phyloP scores from a whole-genome alignment of 176 grass and related monocot genomes.

The Pontederia paniculata region DNA sequence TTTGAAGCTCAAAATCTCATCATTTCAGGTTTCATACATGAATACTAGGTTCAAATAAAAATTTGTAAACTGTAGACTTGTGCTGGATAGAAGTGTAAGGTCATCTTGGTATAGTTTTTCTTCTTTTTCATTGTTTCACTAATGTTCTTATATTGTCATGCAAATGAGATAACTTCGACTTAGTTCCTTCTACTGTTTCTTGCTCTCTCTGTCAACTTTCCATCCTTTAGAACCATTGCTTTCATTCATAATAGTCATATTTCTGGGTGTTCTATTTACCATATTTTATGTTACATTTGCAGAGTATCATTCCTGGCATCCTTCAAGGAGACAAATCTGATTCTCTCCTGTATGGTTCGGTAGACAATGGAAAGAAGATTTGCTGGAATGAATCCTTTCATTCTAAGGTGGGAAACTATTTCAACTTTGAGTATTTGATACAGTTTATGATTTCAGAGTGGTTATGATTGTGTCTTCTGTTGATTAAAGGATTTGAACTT shows the following conservation, averaged over 20 bases:
- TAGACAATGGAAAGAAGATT: slow-evolving; percentile 99
- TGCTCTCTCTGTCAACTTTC: too few species aligned
- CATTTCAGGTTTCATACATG: too few species aligned
- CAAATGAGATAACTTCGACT: too few species aligned
- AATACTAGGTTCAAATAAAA: too few species aligned
- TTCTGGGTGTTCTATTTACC: background rate
- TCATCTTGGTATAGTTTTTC: too few species aligned
- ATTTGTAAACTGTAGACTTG: too few species aligned
- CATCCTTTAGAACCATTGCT: too few species aligned
- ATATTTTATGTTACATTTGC: slow-evolving; percentile 15
- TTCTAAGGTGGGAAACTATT: slow-evolving; percentile 48
- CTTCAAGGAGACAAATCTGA: slow-evolving; percentile 99
- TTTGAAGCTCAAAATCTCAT: too few species aligned
- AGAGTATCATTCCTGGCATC: slow-evolving; percentile 99
- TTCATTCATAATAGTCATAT: background rate
- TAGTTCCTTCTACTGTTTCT: too few species aligned
- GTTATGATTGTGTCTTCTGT: background rate
- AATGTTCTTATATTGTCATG: too few species aligned
- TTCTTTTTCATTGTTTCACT: too few species aligned
- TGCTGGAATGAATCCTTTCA: slow-evolving; percentile 95
- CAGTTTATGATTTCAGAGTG: background rate
- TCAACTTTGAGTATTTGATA: background rate
- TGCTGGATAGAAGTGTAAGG: too few species aligned
- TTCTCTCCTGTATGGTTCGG: slow-evolving; percentile 93
- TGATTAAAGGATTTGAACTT: background rate